phyloP scores from a whole-genome alignment of 1,139 yeast genomes.

The Protomyces pachydermus region DNA sequence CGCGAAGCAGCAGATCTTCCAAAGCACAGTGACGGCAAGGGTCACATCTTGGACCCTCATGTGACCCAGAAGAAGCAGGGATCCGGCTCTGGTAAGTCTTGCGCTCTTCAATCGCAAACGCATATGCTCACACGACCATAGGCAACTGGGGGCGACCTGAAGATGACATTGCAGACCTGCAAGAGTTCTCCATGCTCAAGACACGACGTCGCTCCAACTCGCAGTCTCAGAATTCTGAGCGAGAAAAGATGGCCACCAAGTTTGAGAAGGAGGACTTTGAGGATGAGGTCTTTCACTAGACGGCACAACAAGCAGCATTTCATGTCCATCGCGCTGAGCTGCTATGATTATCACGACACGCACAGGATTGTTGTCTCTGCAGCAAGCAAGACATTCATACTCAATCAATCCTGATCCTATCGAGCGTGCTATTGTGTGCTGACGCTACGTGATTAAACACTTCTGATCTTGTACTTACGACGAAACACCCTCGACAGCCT shows the following conservation, averaged over 20 bases:
- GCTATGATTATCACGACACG: too few relatives aligned
- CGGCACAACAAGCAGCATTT: too few relatives aligned
- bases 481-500: too few relatives aligned
- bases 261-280: slow-evolving; percentile 16
- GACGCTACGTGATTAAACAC: too few relatives aligned
- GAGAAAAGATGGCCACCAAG: slow-evolving; percentile 21
- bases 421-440: too few relatives aligned
- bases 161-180: slow-evolving; percentile 17
- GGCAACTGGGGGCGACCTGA: slow-evolving; percentile 25
- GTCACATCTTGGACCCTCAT: slow-evolving; percentile 22
- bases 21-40: slow-evolving; percentile 24
- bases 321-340: too few relatives aligned
- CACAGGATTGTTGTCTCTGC: too few relatives aligned
- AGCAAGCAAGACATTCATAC: too few relatives aligned
- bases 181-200: slow-evolving; percentile 15
- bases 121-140: background rate
- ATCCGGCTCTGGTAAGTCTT: slow-evolving; percentile 4
- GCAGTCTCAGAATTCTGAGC: slow-evolving; percentile 13
- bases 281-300: slow-evolving; percentile 15
- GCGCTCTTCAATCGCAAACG: background rate
- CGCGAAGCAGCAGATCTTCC: slow-evolving; percentile 5
- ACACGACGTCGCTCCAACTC: slow-evolving; percentile 19
- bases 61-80: slow-evolving; percentile 15
- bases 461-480: too few relatives aligned
- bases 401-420: too few relatives aligned